phyloP scores from a whole-genome alignment of 306 rosid species.

The apple (Malus domestica) region DNA sequence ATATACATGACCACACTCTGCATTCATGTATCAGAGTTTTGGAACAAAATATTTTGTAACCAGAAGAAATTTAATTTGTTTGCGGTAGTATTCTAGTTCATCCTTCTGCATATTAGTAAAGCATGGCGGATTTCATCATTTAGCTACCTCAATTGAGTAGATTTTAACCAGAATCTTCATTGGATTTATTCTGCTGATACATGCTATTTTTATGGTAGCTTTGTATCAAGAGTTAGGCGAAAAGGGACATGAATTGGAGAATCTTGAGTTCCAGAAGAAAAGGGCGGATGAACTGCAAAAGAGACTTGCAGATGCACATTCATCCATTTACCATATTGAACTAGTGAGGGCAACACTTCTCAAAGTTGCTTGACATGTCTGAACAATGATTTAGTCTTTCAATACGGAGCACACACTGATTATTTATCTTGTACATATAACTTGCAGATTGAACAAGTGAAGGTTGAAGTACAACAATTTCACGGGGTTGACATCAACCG shows the following conservation, averaged over 20 bases:
- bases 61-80: neutral
- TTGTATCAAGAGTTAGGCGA: constrained; percentile 86
- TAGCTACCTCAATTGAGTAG: neutral
- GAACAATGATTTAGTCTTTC: neutral
- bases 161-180: neutral
- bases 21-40: neutral
- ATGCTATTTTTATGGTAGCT: constrained; percentile 35
- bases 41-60: neutral
- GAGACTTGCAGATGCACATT: constrained; percentile 70
- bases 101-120: neutral
- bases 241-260: constrained; percentile 88
- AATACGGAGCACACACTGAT: constrained; percentile 1
- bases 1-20: neutral
- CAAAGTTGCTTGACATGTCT: constrained; percentile 1
- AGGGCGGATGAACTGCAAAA: constrained; percentile 60
- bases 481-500: constrained; percentile 50
- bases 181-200: neutral
- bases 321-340: constrained; percentile 82
- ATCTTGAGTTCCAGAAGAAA: constrained; percentile 62
- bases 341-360: constrained; percentile 43
- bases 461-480: constrained; percentile 45
- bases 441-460: constrained; percentile 58
- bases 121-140: neutral
- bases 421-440: constrained; percentile 15
- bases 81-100: neutral